Percentiles rank a stretch among this genome's conserved stretches.
Conservation (phyloP, 2,329 filamentous ascomycete genomes). For the Claviceps citrina region DNA sequence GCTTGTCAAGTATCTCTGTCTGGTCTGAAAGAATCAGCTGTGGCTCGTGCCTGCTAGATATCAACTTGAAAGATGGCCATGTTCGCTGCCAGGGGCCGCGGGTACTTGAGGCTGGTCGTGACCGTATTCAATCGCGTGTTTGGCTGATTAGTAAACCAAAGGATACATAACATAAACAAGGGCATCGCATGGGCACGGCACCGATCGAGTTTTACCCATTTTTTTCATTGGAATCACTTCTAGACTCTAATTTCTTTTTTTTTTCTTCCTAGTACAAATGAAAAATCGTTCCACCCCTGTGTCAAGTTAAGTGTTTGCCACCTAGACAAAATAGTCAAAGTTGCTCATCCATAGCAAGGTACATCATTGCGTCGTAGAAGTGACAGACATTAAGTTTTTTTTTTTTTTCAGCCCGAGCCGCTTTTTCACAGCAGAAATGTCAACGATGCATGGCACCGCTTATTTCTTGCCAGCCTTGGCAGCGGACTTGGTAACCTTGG, state of each 20-base stretch:
- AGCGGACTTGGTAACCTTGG: slow-evolving; percentile 59
- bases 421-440: slow-evolving; percentile 13
- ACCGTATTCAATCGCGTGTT: too few relatives aligned
- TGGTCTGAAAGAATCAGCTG: too few relatives aligned
- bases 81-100: too few relatives aligned
- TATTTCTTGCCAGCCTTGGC: slow-evolving; percentile 66
- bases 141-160: too few relatives aligned
- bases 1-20: too few relatives aligned
- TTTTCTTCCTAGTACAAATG: slow-evolving; percentile 27
- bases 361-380: slow-evolving; percentile 32
- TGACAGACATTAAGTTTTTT: slow-evolving; percentile 18
- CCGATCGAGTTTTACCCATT: background rate
- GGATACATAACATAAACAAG: too few relatives aligned
- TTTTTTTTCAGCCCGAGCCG: slow-evolving; percentile 9
- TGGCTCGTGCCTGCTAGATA: too few relatives aligned
- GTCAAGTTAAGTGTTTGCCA: too few relatives aligned
- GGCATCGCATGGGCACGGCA: background rate
- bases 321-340: slow-evolving; percentile 22
- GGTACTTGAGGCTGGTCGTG: too few relatives aligned
- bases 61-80: too few relatives aligned
- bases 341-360: slow-evolving; percentile 29
- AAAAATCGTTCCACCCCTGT: slow-evolving; percentile 13
- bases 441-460: slow-evolving; percentile 17
- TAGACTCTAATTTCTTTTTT: slow-evolving; percentile 33
- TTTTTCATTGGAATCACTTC: slow-evolving; percentile 21